These are phyloP conservation scores for Xerocomus amazonicus DNA, from an alignment of 1,284 basidiomycete species.

Conservation along the genomic window DNA sequence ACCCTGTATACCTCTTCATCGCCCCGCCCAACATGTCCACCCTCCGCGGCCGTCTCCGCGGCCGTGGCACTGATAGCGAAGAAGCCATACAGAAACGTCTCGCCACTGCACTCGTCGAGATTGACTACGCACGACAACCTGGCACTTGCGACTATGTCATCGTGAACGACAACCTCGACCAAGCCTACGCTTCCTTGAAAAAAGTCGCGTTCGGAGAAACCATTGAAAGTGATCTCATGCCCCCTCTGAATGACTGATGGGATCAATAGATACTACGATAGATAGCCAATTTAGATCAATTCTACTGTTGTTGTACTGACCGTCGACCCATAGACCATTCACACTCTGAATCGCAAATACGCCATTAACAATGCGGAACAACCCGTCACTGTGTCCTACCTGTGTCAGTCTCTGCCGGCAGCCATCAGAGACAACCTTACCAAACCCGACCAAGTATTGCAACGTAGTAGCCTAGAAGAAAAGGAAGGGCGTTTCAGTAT, in stretches of 20 bases:
- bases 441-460: conserved; percentile 81
- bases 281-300: conserved; percentile 1
- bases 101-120: conserved; percentile 77
- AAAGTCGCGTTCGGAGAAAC: conserved; percentile 67
- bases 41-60: conserved; percentile 68
- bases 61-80: conserved; percentile 85
- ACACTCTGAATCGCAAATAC: conserved; percentile 68
- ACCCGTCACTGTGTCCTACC: conserved; percentile 63
- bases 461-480: conserved; percentile 78
- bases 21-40: conserved; percentile 77
- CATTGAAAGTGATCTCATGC: conserved; percentile 52
- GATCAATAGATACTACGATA: conserved; percentile 13
- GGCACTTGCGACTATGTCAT: conserved; percentile 82
- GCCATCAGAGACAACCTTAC: conserved; percentile 41
- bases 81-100: conserved; percentile 75
- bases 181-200: conserved; percentile 74
- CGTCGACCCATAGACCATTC: conserved; percentile 4
- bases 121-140: conserved; percentile 79
- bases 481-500: conserved; percentile 2
- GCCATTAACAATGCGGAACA: conserved; percentile 86
- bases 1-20: conserved; percentile 92
- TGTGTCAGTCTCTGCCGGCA: conserved; percentile 10
- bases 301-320: no score
- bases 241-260: conserved; percentile 52
- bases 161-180: conserved; percentile 88